These are phyloP conservation scores for Coemansia sp. DNA, from an alignment of 192 early-diverging fungal genomes.

Conservation along the genomic window DNA sequence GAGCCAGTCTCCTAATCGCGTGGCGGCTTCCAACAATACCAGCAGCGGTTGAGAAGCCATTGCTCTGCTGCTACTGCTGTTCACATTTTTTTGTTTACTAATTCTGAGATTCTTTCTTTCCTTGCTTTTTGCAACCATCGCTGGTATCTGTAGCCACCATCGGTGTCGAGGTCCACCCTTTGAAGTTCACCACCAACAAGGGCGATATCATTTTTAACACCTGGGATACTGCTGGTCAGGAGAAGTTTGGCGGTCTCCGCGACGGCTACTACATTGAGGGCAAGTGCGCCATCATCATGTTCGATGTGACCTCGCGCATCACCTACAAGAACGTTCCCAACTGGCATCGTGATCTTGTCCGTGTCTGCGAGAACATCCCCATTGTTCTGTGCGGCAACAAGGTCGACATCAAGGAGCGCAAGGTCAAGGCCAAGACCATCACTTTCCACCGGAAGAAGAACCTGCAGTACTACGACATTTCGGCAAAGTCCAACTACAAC, in stretches of 20 bases:
- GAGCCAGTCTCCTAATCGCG: background rate
- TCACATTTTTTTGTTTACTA: constrained; percentile 1
- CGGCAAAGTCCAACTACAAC: constrained; percentile 99
- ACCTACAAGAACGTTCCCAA: constrained; percentile 99
- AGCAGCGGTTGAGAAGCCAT: background rate
- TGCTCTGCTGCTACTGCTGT: background rate
- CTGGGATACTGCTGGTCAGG: constrained; percentile 99
- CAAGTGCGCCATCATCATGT: constrained; percentile 99
- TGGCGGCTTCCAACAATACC: background rate
- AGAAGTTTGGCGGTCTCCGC: constrained; percentile 99
- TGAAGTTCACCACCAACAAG: constrained; percentile 97
- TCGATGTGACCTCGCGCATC: constrained; percentile 98
- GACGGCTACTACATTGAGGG: constrained; percentile 99
- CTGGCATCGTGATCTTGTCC: constrained; percentile 99
- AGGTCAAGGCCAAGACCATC: constrained; percentile 99
- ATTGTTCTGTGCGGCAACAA: constrained; percentile 99
- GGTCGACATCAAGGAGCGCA: constrained; percentile 99
- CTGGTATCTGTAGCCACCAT: constrained; percentile 79
- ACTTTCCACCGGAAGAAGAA: constrained; percentile 99
- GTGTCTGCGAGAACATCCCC: constrained; percentile 99
- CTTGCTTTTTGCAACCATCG: no score
- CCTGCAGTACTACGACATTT: constrained; percentile 99
- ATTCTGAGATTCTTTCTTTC: background rate
- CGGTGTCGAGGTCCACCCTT: constrained; percentile 99
- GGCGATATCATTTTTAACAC: constrained; percentile 97